Base-by-base conservation (phyloP, 305 asterid genomes). In the Stenogyne calaminthoides region DNA sequence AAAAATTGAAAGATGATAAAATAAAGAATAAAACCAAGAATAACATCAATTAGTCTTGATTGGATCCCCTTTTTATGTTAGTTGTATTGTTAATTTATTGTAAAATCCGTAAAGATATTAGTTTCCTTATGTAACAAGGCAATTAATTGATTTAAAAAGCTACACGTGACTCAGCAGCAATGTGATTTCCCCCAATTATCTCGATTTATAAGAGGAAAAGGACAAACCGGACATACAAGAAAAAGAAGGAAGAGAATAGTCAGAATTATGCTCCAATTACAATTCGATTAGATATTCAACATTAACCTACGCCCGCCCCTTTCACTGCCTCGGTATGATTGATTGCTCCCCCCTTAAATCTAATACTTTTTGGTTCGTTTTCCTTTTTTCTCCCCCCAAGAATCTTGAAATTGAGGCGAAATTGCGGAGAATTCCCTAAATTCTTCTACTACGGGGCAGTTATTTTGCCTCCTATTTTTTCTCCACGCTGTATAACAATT, bases 291-390 rank as follows among this genome's bases (percentile, higher is more conserved):
- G 52, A 47, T 19, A 44, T 64, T 60, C 27, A 49, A 78, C 80
- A 19, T 76, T 80, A 77, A 82, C 78, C 78, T 67, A 74, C 84
- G 79, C 84, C 62, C 29, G 29, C 29, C 76, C 63, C 76, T n/a
- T 19, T 37, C 22, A 15, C 62, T 6, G 12, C 64, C 19, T 4
- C 57, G 72, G 69, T 20, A 25, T 60, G 44, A 47, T 15, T 34
- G 37, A 22, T 25, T 37, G 78, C 84, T 9, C 42, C 15, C 44
- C 16, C 64, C 9, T 5, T 8, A 47, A 47, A 47, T 10, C 70
- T 14, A 14, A 39, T 11, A 9, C 7, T 8, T 39, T 42, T 9
- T 6, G 19, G 25, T 56, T 61, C 25, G 7, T 32, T 0, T 61
- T 25, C 40, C 12, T 2, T 51, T 16, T 32, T 19, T 9, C 19